A percentile compares a stretch with the other conserved stretches of the same genome.
phyloP scores from a whole-genome alignment of 441 rosid genomes.

The Eruca vesicaria region DNA sequence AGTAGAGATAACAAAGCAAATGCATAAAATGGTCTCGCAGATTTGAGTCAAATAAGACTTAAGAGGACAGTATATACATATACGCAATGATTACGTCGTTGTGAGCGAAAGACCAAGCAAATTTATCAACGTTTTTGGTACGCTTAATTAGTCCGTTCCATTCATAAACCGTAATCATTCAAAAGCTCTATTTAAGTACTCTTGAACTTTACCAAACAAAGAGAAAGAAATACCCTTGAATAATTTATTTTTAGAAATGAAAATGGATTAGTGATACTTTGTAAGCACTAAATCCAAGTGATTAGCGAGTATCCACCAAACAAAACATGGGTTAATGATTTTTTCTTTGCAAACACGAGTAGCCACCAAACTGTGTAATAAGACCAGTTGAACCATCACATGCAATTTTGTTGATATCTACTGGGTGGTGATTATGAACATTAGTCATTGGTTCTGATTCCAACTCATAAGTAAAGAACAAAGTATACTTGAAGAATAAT shows the following conservation, averaged over 20 bases:
- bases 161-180: background rate
- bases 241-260: background rate
- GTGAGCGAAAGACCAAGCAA: background rate
- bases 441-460: conserved; percentile 1
- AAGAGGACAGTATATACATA: background rate
- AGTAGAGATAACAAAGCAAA: background rate
- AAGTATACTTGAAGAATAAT: conserved; percentile 32
- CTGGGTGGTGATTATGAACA: conserved; percentile 28
- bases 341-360: background rate
- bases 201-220: background rate
- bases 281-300: conserved; percentile 11
- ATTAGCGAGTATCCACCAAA: conserved; percentile 3
- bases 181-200: background rate
- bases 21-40: background rate
- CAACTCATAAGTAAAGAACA: conserved; percentile 19
- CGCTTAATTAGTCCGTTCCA: background rate
- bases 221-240: background rate
- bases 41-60: background rate
- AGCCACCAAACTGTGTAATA: conserved; percentile 9
- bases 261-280: background rate
- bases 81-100: background rate
- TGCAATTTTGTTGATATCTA: conserved; percentile 21
- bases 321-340: background rate
- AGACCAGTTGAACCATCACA: conserved; percentile 22
- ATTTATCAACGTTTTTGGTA: background rate